phyloP scores from a whole-genome alignment of 75 land plant species.

The Gnetum montanum region DNA sequence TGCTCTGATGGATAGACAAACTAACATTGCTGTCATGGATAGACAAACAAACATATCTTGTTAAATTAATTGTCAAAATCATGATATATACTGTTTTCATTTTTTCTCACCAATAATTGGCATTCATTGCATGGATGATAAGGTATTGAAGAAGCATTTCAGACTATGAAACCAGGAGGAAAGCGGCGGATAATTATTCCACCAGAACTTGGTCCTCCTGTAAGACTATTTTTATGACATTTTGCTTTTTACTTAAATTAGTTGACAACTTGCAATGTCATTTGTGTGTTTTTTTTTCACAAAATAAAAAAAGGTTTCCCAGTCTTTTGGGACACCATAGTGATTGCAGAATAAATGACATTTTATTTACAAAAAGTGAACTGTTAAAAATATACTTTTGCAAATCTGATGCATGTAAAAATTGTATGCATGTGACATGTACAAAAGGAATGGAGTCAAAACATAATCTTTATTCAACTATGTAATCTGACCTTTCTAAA shows the following conservation, averaged over 20 bases:
- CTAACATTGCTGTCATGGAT: neutral
- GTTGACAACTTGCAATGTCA: neutral
- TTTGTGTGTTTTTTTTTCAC: too few species aligned
- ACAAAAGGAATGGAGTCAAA: too few species aligned
- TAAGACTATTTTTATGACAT: slow-evolving; percentile 15
- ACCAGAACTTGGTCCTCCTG: slow-evolving; percentile 98
- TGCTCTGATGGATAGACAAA: neutral
- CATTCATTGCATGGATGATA: too few species aligned
- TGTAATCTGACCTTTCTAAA: too few species aligned
- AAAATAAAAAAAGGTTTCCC: too few species aligned
- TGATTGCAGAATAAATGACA: too few species aligned
- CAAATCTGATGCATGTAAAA: too few species aligned
- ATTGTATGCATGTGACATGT: too few species aligned
- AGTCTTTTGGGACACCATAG: too few species aligned
- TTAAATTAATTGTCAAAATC: neutral
- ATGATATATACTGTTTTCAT: neutral
- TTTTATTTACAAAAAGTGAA: too few species aligned
- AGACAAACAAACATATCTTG: neutral
- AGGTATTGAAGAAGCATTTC: slow-evolving; percentile 95
- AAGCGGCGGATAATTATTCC: slow-evolving; percentile 85
- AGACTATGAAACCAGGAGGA: slow-evolving; percentile 86
- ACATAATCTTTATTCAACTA: too few species aligned
- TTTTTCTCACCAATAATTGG: neutral
- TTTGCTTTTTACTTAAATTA: neutral
- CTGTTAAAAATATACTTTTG: too few species aligned